These are phyloP conservation scores for Trichoderma parareesei DNA, from an alignment of 495 filamentous ascomycete species.

Conservation along the genomic window DNA sequence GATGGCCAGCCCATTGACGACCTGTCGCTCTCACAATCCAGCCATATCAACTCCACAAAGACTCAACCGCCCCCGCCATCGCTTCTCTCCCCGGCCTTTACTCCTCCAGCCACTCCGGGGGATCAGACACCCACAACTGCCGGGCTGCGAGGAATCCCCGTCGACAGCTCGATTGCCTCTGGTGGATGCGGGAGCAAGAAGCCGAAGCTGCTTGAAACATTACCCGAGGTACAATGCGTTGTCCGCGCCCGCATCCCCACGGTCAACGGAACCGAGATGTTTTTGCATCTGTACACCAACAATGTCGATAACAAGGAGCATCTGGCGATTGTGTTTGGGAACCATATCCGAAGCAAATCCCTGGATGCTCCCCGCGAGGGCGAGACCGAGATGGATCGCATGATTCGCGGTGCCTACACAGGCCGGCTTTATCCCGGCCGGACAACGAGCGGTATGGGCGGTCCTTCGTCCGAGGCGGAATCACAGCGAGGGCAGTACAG, in stretches of 20 bases:
- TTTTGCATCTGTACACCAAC: constrained; percentile 90
- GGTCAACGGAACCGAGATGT: constrained; percentile 89
- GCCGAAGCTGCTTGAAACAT: constrained; percentile 57
- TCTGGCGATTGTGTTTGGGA: constrained; percentile 93
- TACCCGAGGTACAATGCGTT: constrained; percentile 72
- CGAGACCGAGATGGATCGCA: constrained; percentile 91
- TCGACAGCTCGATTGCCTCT: constrained; percentile 44
- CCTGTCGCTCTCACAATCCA: constrained; percentile 13
- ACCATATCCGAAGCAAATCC: constrained; percentile 68
- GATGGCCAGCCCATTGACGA: constrained; percentile 14
- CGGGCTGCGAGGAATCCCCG: constrained; percentile 43
- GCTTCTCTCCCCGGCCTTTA: constrained; percentile 69
- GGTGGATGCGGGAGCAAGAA: constrained; percentile 46
- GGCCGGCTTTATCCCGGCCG: constrained; percentile 83
- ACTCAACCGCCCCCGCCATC: constrained; percentile 30
- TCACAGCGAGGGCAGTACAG: constrained; percentile 5
- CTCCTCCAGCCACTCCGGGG: constrained; percentile 70
- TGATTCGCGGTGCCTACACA: constrained; percentile 89
- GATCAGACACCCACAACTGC: constrained; percentile 41
- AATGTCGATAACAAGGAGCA: constrained; percentile 92
- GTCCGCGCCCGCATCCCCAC: constrained; percentile 82
- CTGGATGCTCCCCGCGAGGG: constrained; percentile 74
- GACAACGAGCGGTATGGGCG: constrained; percentile 50
- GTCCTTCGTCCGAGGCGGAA: constrained; percentile 1
- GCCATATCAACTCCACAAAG: constrained; percentile 12